phyloP scores from a whole-genome alignment of 306 rosid genomes.

The Trichosanthes cucumerina region DNA sequence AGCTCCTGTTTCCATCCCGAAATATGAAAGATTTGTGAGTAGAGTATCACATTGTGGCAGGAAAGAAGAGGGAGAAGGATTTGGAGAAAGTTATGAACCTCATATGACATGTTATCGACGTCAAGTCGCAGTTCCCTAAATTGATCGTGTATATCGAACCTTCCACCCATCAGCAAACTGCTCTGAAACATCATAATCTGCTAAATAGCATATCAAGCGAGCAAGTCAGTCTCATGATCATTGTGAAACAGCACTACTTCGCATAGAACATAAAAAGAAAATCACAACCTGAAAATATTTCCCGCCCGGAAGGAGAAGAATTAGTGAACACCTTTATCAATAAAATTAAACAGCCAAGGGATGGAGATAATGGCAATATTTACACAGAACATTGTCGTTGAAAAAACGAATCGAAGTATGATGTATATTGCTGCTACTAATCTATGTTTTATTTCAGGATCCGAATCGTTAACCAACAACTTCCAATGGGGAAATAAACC shows the following conservation, averaged over 20 bases:
- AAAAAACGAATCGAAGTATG: neutral
- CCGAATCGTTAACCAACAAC: neutral
- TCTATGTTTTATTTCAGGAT: neutral
- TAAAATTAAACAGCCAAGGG: neutral
- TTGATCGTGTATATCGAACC: conserved; percentile 47
- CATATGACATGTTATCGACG: conserved; percentile 88
- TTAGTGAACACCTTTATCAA: neutral
- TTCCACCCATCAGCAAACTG: conserved; percentile 65
- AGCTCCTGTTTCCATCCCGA: conserved; percentile 40
- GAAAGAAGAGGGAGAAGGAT: neutral
- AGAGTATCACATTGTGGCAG: neutral
- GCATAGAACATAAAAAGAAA: neutral
- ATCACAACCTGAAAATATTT: neutral
- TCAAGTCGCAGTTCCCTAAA: conserved; percentile 88
- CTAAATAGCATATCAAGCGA: conserved; percentile 13
- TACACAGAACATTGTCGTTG: neutral
- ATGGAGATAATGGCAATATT: neutral
- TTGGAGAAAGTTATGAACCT: conserved; percentile 28
- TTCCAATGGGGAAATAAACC: neutral
- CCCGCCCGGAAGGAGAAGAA: neutral
- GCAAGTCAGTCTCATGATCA: neutral
- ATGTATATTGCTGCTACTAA: neutral
- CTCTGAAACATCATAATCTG: conserved; percentile 80
- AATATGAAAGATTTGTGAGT: neutral
- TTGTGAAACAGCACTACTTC: neutral